phyloP scores from a whole-genome alignment of 2,329 filamentous ascomycete genomes.

The Pyricularia pennisetigena region DNA sequence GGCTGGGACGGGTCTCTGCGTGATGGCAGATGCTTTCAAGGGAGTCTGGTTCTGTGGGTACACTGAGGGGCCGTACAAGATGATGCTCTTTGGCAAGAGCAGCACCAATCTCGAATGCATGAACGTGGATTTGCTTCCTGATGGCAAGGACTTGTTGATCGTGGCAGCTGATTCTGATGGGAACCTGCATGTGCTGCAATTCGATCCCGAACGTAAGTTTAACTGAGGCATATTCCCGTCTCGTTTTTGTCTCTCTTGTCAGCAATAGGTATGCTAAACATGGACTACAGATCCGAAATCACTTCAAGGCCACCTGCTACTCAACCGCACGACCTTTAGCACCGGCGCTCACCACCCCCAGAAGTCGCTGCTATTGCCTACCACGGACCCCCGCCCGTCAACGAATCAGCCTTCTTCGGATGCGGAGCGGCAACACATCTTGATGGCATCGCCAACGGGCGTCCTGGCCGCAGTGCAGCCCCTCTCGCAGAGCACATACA shows the following conservation, averaged over 20 bases:
- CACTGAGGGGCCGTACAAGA: slow-evolving; percentile 91
- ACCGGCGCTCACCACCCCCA: slow-evolving; percentile 70
- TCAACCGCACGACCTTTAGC: slow-evolving; percentile 83
- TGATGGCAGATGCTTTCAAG: slow-evolving; percentile 85
- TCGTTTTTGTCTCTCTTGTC: neutral
- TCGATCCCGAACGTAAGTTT: slow-evolving; percentile 80
- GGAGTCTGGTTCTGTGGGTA: slow-evolving; percentile 96
- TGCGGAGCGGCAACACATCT: slow-evolving; percentile 10
- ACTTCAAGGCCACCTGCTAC: slow-evolving; percentile 74
- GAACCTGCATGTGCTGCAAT: slow-evolving; percentile 82
- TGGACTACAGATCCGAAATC: slow-evolving; percentile 70
- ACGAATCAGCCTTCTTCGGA: neutral
- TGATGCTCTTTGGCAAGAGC: slow-evolving; percentile 87
- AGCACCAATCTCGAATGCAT: slow-evolving; percentile 68
- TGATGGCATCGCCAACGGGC: slow-evolving; percentile 42
- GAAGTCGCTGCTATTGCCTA: slow-evolving; percentile 65
- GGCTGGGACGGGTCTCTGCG: slow-evolving; percentile 70
- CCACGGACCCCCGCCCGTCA: slow-evolving; percentile 33
- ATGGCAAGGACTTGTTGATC: slow-evolving; percentile 73
- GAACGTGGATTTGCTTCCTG: slow-evolving; percentile 78
- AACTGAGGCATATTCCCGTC: neutral
- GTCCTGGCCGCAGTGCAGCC: slow-evolving; percentile 68
- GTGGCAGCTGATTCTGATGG: slow-evolving; percentile 76
- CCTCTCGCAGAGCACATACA: slow-evolving; percentile 70
- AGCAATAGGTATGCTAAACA: slow-evolving; percentile 14